Evolutionary conservation across 805 yeast species (phyloP), one percentile per base, ranked within the genome.

Genomic region (Ogataea pini): DNA sequence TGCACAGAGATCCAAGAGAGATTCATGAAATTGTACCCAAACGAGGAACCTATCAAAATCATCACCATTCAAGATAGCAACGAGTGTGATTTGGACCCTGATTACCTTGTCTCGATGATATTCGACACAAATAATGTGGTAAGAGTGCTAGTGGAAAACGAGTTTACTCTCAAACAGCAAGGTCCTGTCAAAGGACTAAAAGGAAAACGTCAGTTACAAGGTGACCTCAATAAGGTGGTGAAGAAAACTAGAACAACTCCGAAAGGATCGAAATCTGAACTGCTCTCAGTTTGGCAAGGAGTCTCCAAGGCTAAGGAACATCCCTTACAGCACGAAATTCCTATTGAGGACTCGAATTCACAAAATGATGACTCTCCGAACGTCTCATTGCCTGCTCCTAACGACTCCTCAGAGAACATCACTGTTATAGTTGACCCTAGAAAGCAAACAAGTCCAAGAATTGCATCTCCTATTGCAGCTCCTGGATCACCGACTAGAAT

Each of bases 41-140:
- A 73, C 18, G 82, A 77, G 42, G 79, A 75, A 4, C 75, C 76
- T 1, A 62, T 86, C 16, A 72, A 72, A 5, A 78, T 88, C 34
- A 67, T 75, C n/a, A 77, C 78, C 43, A 65, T 88, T 4, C 95
- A 87, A 60, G 92, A 87, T 63, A 65, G 64, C 36, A 77, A 80
- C 49, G 76, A 76, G 48, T 86, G 91, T 56, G 96, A 88, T 61
- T 68, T 88, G 48, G 96, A 88, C 63, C 91, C 91, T 0, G 96
- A 86, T 50, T 87, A 82, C 54, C 51, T 65, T 2, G 85, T 82
- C 0, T 76, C 75, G 8, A 88, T 86, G 56, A 83, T 86, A 5
- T 86, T 88, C 58, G 79, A 73, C 44, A 64, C 67, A 12, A 73
- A 70, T 49, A 76, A 73, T 49, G 65, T 73, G 4, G 75, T 80